Base-by-base conservation (phyloP, 176 grass and related monocot genomes). In the Aegilops longissima region DNA sequence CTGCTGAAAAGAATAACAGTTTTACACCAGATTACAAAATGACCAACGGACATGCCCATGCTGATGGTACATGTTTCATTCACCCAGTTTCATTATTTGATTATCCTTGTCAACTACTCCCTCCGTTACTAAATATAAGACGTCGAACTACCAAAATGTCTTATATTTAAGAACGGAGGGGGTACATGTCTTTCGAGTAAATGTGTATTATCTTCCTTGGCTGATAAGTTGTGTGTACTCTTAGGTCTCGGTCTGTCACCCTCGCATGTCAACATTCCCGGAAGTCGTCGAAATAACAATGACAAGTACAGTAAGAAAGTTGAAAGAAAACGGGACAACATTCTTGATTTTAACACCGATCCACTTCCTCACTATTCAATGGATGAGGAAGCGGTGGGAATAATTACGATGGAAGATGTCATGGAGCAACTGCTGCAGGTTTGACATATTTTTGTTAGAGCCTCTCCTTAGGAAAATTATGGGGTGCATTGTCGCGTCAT, bases 391-490 rank as follows among this genome's bases (percentile, higher is more conserved):
- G 92, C 92, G 49, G 90, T 99, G 10, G 97, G 97, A 72, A 99
- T 99, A 91, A 99, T 96, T 74, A 99, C 94, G 9, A 99, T 99
- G 97, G 94, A 99, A 88, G 94, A 99, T 94, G 97, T 94, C 69
- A 99, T 99, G 92, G 97, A 99, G 89, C 80, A 96, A 77, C 71
- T 96, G 72, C 89, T 96, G 70, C 97, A 99, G 97, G 97, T 96
- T 87, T 39, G 77, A 39, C 73, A 82, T 81, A n/a, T 83, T 87
- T 58, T 65, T 34, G 20, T 34, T 65, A 10, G 13, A 78, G 29
- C 27, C 76, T 66, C 16, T 72, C 23, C 51, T 80, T 77, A n/a
- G 24, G 4, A 12, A 51, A 77, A 71, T 6, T 77, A 80, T 76
- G 1, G 47, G 31, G 74, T 21, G 7, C 45, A 81, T 52, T 84